Conservation (phyloP, 495 filamentous ascomycete genomes). For the Penicillium roqueforti region DNA sequence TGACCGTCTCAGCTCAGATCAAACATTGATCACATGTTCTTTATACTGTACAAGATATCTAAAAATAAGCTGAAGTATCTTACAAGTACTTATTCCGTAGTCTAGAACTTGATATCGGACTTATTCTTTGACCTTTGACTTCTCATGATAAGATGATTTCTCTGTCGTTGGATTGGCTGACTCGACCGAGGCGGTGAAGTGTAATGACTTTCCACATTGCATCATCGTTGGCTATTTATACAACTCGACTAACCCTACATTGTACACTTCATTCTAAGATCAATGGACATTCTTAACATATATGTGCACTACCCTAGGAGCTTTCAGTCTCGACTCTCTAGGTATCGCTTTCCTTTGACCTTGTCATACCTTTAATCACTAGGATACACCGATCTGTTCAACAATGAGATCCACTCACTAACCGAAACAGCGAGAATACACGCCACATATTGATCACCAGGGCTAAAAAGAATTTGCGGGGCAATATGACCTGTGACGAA, state of each 20-base stretch:
- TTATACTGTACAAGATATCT: neutral
- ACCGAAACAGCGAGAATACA: neutral
- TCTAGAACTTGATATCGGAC: neutral
- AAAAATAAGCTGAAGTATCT: neutral
- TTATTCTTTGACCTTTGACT: neutral
- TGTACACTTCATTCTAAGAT: too few relatives aligned
- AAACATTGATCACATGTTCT: neutral
- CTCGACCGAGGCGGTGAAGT: slow-evolving; percentile 23
- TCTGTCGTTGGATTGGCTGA: slow-evolving; percentile 12
- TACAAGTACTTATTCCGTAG: neutral
- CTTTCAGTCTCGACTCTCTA: neutral
- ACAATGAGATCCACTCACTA: neutral
- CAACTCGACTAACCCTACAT: neutral
- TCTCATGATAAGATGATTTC: slow-evolving; percentile 21
- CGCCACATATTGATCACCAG: slow-evolving; percentile 1
- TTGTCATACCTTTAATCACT: neutral
- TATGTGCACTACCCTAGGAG: neutral
- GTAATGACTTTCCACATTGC: slow-evolving; percentile 23
- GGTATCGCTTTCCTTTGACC: neutral
- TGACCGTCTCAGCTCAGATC: neutral
- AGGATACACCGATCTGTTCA: neutral
- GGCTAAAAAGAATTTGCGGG: slow-evolving; percentile 4
- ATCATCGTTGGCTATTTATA: slow-evolving; percentile 15
- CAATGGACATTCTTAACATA: neutral
- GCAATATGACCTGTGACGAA: neutral